Percentiles rank a stretch among this genome's conserved stretches.
Evolutionary conservation across 2,329 filamentous ascomycete species (phyloP).

Genomic region (Fusarium vanettenii): DNA sequence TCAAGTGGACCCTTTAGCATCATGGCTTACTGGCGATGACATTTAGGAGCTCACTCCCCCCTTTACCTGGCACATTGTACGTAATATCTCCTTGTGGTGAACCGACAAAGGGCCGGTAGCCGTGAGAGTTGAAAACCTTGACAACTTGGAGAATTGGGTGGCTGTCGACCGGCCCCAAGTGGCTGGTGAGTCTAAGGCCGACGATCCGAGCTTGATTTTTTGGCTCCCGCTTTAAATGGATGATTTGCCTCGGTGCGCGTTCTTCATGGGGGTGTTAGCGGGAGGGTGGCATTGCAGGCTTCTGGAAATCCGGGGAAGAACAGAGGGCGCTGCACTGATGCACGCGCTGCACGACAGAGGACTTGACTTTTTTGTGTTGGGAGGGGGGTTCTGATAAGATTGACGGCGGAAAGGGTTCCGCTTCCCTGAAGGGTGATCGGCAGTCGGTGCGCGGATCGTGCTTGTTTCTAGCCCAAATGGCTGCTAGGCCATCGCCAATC

Average conservation of each 20-base stretch:
- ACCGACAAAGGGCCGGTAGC: conserved; percentile 31
- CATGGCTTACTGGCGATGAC: conserved; percentile 19
- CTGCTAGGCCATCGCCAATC: conserved; percentile 2
- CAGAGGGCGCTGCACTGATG: neutral
- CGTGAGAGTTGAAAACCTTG: conserved; percentile 4
- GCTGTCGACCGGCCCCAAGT: conserved; percentile 27
- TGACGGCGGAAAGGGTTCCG: conserved; percentile 32
- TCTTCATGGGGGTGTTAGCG: conserved; percentile 12
- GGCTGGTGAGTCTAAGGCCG: conserved; percentile 26
- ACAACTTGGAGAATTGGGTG: conserved; percentile 20
- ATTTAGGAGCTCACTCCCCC: conserved; percentile 22
- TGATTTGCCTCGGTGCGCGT: conserved; percentile 31
- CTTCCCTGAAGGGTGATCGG: conserved; percentile 26
- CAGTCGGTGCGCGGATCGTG: conserved; percentile 22
- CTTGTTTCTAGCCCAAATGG: conserved; percentile 7
- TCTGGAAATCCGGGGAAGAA: conserved; percentile 38
- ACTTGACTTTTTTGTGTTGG: neutral
- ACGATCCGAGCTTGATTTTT: conserved; percentile 29
- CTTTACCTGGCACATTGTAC: conserved; percentile 25
- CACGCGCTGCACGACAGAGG: neutral
- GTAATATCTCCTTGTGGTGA: conserved; percentile 19
- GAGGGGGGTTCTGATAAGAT: neutral
- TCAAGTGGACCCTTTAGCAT: conserved; percentile 21
- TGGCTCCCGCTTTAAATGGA: conserved; percentile 23
- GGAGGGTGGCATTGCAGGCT: conserved; percentile 38